Base-by-base conservation (phyloP, 108 stramenopile species). In the Phaeodactylum tricornutum region DNA sequence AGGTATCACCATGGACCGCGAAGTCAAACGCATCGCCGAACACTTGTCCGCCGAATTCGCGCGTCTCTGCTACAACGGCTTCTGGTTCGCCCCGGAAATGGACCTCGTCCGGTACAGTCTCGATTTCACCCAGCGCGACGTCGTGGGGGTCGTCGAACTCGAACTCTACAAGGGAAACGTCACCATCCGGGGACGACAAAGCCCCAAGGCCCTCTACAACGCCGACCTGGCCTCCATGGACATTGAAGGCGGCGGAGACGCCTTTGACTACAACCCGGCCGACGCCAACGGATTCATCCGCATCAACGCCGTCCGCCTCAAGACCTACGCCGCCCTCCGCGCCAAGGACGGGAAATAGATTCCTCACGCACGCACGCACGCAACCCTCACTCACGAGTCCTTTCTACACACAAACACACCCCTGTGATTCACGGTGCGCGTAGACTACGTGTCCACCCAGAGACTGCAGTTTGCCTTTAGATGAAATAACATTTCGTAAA, bases 41-140 rank as follows among this genome's bases (percentile, higher is more conserved):
- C 72, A 71, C 22, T 53, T 96, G 39, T 56, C 86, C 43, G 57
- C 47, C 47, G 94, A 97, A 69, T 99, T 95, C 66, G 74, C 96
- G 24, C 79, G 94, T 23, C 74, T 96, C 15, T 95, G 95, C 73
- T 99, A 99, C 96, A 95, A 99, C 59, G 98, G 98, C 34, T 99
- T 95, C 72, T 99, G 98, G 98, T 99, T 95, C 57, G 93, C 95
- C 9, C 98, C 98, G 8, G 98, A 99, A 70, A 97, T 99, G 98
- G 96, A 96, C 35, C 64, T 97, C 49, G 77, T 97, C 64, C 86
- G 84, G 47, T 55, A 94, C 60, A 67, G 84, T 39, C 75, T 99
- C 32, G 62, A 84, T 15, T 95, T 72, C 61, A 47, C 71, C 33
- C 98, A 98, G 59, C 61, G 81, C 37, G 84, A 94, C 67, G 95